Evolutionary conservation across 2,329 filamentous ascomycete genomes (phyloP).

Genomic region (Colletotrichum siamense): DNA sequence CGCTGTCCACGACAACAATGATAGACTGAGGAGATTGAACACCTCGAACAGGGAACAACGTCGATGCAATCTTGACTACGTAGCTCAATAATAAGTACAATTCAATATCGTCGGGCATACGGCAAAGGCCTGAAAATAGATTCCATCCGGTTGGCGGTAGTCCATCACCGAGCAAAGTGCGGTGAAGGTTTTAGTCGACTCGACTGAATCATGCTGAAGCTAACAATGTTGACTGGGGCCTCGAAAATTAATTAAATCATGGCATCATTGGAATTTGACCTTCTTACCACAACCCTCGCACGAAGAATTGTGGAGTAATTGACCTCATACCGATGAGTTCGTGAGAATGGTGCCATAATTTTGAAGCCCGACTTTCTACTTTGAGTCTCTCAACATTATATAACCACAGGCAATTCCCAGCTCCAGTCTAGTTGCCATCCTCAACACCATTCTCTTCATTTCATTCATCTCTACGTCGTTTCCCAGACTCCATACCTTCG

Average conservation of each 20-base stretch:
- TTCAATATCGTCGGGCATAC: too few species aligned
- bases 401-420: not conserved
- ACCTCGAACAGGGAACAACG: too few species aligned
- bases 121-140: not conserved
- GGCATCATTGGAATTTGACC: not conserved
- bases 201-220: not conserved
- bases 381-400: not conserved
- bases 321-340: not conserved
- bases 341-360: not conserved
- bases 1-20: too few species aligned
- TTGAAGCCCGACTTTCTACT: not conserved
- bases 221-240: not conserved
- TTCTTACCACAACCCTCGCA: not conserved
- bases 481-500: not conserved
- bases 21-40: too few species aligned
- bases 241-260: not conserved
- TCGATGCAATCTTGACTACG: too few species aligned
- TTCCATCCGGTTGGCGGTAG: not conserved
- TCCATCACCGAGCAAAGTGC: not conserved
- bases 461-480: not conserved
- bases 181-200: not conserved
- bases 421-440: not conserved
- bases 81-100: too few species aligned
- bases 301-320: not conserved
- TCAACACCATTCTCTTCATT: not conserved